Evolutionary conservation across 2,329 filamentous ascomycete genomes (phyloP).

Genomic region (Fusarium sp.): DNA sequence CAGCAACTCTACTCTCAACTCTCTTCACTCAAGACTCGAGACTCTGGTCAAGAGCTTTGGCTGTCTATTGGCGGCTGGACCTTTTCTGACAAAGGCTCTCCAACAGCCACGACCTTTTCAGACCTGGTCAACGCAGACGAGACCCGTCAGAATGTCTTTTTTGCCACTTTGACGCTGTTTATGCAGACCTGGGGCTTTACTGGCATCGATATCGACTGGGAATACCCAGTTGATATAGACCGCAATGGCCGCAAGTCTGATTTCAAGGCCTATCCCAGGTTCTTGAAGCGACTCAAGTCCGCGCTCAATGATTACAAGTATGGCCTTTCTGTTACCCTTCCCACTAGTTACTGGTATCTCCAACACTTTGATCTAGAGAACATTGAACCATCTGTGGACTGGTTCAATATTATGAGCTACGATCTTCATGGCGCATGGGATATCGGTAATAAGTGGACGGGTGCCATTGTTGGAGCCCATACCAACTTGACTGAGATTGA

Average conservation of each 20-base stretch:
- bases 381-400: not conserved
- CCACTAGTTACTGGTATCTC: not conserved
- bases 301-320: not conserved
- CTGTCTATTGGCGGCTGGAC: conserved; percentile 60
- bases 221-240: conserved; percentile 47
- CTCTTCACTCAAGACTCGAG: conserved; percentile 49
- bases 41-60: conserved; percentile 49
- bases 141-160: conserved; percentile 53
- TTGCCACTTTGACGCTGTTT: conserved; percentile 49
- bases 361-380: not conserved
- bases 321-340: conserved; percentile 30
- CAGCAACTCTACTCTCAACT: conserved; percentile 43
- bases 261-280: conserved; percentile 27
- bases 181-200: conserved; percentile 44
- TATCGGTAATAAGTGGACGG: conserved; percentile 48
- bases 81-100: conserved; percentile 44
- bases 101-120: conserved; percentile 46
- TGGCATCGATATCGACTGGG: conserved; percentile 51
- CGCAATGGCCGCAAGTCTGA: conserved; percentile 45
- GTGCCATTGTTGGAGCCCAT: conserved; percentile 54
- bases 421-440: conserved; percentile 55
- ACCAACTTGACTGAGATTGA: conserved; percentile 64
- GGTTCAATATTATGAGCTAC: not conserved
- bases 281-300: not conserved
- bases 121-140: conserved; percentile 37